phyloP scores from a whole-genome alignment of 192 early-diverging fungal species.

The Coemansia sp. region DNA sequence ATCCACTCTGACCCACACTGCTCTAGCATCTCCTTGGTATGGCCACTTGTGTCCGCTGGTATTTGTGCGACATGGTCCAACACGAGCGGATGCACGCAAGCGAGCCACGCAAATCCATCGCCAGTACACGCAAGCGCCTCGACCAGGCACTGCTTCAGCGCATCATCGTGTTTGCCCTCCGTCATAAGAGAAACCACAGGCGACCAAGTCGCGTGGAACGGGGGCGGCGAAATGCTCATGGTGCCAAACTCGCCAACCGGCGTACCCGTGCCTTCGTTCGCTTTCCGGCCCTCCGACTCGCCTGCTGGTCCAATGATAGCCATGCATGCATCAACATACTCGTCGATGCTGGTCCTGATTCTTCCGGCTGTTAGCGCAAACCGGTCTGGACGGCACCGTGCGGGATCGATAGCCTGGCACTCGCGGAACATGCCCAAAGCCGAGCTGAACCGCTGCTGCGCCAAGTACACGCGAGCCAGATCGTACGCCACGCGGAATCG shows the following conservation, averaged over 20 bases:
- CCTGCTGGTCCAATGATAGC: slow-evolving; percentile 6
- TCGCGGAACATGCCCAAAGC: slow-evolving; percentile 22
- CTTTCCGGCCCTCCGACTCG: not conserved
- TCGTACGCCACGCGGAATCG: slow-evolving; percentile 28
- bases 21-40: not conserved
- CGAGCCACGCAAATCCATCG: slow-evolving; percentile 14
- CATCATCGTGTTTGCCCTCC: slow-evolving; percentile 11
- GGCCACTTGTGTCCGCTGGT: not conserved
- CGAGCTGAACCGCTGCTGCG: slow-evolving; percentile 8
- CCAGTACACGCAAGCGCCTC: not conserved
- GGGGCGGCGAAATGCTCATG: slow-evolving; percentile 16
- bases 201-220: not conserved
- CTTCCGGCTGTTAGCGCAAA: slow-evolving; percentile 14
- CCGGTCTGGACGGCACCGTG: slow-evolving; percentile 6
- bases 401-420: slow-evolving; percentile 27
- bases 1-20: slow-evolving; percentile 14
- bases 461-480: slow-evolving; percentile 30
- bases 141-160: slow-evolving; percentile 11
- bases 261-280: slow-evolving; percentile 1
- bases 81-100: slow-evolving; percentile 18
- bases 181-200: not conserved
- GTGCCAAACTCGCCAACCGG: slow-evolving; percentile 15
- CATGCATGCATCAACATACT: slow-evolving; percentile 30
- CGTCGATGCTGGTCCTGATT: slow-evolving; percentile 27
- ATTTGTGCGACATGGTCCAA: slow-evolving; percentile 13